Evolutionary conservation across 495 filamentous ascomycete genomes (phyloP).

Genomic region (Neohortaea acidophila): DNA sequence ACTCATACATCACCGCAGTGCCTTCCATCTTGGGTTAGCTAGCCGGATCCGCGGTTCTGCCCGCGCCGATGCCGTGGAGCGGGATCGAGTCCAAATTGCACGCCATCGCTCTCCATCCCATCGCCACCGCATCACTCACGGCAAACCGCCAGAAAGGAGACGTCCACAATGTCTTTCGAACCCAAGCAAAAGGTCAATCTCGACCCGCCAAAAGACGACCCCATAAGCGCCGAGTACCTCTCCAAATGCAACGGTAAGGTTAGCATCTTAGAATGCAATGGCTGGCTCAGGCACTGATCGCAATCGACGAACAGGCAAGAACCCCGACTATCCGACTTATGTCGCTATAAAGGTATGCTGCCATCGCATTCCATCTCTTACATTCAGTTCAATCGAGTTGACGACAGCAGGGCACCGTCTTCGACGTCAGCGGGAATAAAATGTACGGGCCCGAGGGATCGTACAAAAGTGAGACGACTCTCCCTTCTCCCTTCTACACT

Average conservation of each 20-base stretch:
- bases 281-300: too few species aligned
- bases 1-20: too few species aligned
- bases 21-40: too few species aligned
- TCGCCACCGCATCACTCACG: too few species aligned
- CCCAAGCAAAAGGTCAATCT: slow-evolving; percentile 74
- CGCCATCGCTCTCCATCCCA: too few species aligned
- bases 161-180: slow-evolving; percentile 40
- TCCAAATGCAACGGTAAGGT: slow-evolving; percentile 64
- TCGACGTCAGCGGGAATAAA: slow-evolving; percentile 78
- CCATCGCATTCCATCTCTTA: background rate
- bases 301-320: slow-evolving; percentile 32
- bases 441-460: slow-evolving; percentile 69
- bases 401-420: slow-evolving; percentile 55
- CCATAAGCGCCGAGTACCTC: slow-evolving; percentile 59
- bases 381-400: background rate
- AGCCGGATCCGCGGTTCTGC: too few species aligned
- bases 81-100: too few species aligned
- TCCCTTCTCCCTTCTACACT: too few species aligned
- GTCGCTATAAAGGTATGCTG: slow-evolving; percentile 70
- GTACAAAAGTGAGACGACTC: slow-evolving; percentile 53
- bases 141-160: too few species aligned
- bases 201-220: slow-evolving; percentile 74
- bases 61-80: too few species aligned
- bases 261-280: background rate
- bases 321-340: slow-evolving; percentile 56